Base-by-base conservation (phyloP, 768 basidiomycete species). In the Gymnopilus junonius region DNA sequence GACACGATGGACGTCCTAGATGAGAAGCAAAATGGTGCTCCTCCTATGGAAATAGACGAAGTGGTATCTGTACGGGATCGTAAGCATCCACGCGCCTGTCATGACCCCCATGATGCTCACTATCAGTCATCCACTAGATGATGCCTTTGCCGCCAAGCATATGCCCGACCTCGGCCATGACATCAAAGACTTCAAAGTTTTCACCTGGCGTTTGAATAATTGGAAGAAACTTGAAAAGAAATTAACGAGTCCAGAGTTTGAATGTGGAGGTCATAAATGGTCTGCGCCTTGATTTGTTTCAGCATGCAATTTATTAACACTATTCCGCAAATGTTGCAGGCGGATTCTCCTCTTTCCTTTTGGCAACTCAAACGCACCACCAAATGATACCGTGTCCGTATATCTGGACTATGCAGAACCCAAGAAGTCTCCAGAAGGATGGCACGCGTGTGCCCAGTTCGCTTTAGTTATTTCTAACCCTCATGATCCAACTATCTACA, bases 361-460 rank as follows among this genome's bases (percentile, higher is more conserved):
- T 71, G 97, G 97, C 65, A 99, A 99, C 74, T 97, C 96, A 14
- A 99, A 98, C 73, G 96, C 97, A 23, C 97, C 97, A 53, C 95
- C 97, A 60, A 99, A 98, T 73, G 97, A 99, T 74, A 98, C 97
- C 62, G 97, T 99, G 20, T 99, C 97, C 0, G 95, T 99, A 14
- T 99, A 99, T 79, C 91, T 99, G 60, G 97, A 99, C 80, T 99
- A 99, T 68, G 97, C 95, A 61, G 94, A 99, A 71, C 96, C 97
- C 23, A 99, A 99, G 84, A 90, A 92, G 72, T 88, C 95, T 20
- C 93, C 94, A 23, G 97, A 99, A 75, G 96, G 96, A 37, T 99
- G 97, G 97, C 97, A 99, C 74, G 96, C 97, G 25, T 99, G 97
- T 76, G 97, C 97, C 17, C 97, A 99, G 71, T 99, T 99, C 75